Percentiles rank a stretch among this genome's conserved stretches.
Conservation (phyloP, 345 rosid genomes). For the Hibiscus trionum region DNA sequence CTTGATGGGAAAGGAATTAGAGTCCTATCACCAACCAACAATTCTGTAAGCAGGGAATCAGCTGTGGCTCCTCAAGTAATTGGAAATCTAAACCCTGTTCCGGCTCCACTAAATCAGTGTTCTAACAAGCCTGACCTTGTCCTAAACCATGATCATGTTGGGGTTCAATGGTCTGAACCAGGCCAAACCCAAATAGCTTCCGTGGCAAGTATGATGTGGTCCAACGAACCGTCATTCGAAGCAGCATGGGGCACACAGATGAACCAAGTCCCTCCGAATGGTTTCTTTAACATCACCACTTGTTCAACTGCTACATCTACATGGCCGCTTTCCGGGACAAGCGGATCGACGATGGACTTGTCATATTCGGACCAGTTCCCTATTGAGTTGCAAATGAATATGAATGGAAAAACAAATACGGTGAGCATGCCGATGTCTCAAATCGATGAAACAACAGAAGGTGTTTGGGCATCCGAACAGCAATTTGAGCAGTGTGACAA, state of each 20-base stretch:
- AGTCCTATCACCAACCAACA: conserved; percentile 2
- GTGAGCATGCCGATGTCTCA: conserved; percentile 17
- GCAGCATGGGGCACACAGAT: conserved; percentile 27
- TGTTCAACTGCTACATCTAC: conserved; percentile 11
- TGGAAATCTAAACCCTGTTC: conserved; percentile 5
- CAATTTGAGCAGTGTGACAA: conserved; percentile 28
- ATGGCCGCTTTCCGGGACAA: conserved; percentile 19
- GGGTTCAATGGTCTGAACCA: conserved; percentile 20
- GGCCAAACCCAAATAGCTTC: conserved; percentile 3
- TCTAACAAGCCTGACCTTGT: conserved; percentile 3
- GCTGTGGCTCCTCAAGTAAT: conserved; percentile 1
- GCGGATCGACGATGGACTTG: conserved; percentile 7
- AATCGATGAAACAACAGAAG: conserved; percentile 17
- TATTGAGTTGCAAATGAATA: conserved; percentile 2
- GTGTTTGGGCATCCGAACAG: conserved; percentile 26
- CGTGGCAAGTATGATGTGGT: conserved; percentile 19
- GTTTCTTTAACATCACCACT: conserved; percentile 1
- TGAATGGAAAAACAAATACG: not conserved
- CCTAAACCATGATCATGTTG: conserved; percentile 11
- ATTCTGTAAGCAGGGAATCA: not conserved
- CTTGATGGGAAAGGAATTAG: conserved; percentile 32
- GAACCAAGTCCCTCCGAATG: conserved; percentile 16
- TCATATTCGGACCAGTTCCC: conserved; percentile 17
- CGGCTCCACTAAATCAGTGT: not conserved
- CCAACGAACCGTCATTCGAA: conserved; percentile 18